Evolutionary conservation across 164 flowering plant genomes (phyloP), one percentile per base, ranked within the genome.

Genomic region (Pachysandra terminalis): DNA sequence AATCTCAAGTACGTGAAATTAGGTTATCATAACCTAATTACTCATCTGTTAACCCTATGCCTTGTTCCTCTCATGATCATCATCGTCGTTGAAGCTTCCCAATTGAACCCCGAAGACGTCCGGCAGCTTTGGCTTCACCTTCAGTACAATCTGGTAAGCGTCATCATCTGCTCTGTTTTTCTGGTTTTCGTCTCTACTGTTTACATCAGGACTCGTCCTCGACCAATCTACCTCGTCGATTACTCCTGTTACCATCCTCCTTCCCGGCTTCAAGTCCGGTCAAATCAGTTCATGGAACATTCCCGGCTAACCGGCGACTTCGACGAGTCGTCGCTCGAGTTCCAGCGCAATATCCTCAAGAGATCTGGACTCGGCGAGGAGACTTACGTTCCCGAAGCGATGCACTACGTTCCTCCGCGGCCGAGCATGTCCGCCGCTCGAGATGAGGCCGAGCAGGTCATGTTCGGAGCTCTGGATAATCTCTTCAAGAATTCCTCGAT

Each of bases 1-100:
- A 81, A 75, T 24, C 76, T 79, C 9, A 81, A 79, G 67, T 73
- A 81, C 56, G 82, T 81, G 15, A 81, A 81, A 62, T 58, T 81
- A 15, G 85, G 82, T 2, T 81, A 81, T 61, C 82, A 81, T 27
- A 79, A 79, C 61, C 51, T 81, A 53, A 71, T 77, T 26, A 75
- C 75, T 21, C 64, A 81, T 59, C 63, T 81, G 17, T 45, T 79
- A 1, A 79, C 85, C 48, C 66, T 81, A 17, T 64, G 71, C 25
- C 49, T 79, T 12, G 41, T 75, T 54, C 85, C 82, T 25, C 17
- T 77, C 16, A 73, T 77, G 71, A 56, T 14, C 17, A 19, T 71
- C 61, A 66, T 68, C 37, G 0, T 71, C 16, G 26, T 75, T 40
- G 49, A 76, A 25, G 75, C 70, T 21, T 16, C 68, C 13, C 85